A percentile compares a stretch with the other conserved stretches of the same genome.
phyloP scores from a whole-genome alignment of 2,329 filamentous ascomycete genomes.

The Incumbomyces delicatus region DNA sequence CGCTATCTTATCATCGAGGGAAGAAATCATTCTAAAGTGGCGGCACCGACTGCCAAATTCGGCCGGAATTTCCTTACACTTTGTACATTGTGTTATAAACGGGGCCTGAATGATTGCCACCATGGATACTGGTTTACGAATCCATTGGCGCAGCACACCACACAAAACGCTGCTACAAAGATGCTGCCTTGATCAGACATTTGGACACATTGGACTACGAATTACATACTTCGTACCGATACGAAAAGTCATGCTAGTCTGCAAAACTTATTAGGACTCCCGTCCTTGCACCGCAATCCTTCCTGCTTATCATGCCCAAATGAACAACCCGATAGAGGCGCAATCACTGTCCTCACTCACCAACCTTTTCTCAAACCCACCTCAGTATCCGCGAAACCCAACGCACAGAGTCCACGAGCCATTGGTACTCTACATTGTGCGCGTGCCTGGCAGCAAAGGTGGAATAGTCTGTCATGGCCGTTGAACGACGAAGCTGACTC shows the following conservation, averaged over 20 bases:
- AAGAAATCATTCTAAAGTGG: too few species aligned
- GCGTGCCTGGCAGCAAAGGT: constrained; percentile 87
- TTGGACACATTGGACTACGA: too few species aligned
- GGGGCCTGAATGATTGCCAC: background rate
- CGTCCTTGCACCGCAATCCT: background rate
- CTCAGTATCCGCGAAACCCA: constrained; percentile 71
- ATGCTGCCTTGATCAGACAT: too few species aligned
- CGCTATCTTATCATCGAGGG: too few species aligned
- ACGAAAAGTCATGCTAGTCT: too few species aligned
- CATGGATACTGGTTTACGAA: background rate
- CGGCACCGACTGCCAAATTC: too few species aligned
- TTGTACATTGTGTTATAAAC: too few species aligned
- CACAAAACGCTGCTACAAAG: background rate
- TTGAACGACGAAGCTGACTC: constrained; percentile 6
- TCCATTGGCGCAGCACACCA: background rate
- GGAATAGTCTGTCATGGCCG: constrained; percentile 15
- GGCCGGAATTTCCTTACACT: too few species aligned
- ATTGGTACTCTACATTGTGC: constrained; percentile 78
- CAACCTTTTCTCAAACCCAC: constrained; percentile 72
- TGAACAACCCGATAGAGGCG: constrained; percentile 54
- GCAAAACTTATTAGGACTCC: too few species aligned
- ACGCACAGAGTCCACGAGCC: constrained; percentile 59
- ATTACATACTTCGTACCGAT: too few species aligned
- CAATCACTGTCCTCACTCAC: constrained; percentile 73
- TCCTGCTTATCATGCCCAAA: constrained; percentile 7